Conservation (phyloP, 202 grass and related monocot species). For the Zoysia matrella region DNA sequence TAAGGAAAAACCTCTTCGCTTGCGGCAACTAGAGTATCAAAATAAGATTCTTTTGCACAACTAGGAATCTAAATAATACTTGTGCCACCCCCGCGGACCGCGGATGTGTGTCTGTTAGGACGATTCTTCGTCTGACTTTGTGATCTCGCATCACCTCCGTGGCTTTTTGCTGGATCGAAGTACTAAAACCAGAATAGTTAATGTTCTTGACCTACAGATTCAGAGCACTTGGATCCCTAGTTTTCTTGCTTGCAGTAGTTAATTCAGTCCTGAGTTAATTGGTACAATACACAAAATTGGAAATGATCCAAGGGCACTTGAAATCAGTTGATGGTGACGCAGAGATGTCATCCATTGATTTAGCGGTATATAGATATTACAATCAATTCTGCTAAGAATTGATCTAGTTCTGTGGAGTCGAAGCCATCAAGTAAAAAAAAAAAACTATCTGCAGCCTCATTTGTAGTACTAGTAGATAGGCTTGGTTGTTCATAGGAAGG, state of each 20-base stretch:
- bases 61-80: not conserved
- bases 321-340: not conserved
- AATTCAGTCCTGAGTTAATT: too few species aligned
- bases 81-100: conserved; percentile 3
- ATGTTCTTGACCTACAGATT: not conserved
- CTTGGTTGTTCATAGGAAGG: not conserved
- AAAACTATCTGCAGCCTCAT: not conserved
- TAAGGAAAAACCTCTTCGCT: too few species aligned
- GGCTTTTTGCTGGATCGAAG: conserved; percentile 8
- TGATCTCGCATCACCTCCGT: conserved; percentile 24
- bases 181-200: conserved; percentile 1
- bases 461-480: too few species aligned
- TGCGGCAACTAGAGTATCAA: too few species aligned
- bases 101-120: not conserved
- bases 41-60: too few species aligned
- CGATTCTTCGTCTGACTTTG: conserved; percentile 51
- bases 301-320: not conserved
- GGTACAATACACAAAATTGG: not conserved
- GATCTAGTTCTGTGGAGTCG: not conserved
- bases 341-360: not conserved
- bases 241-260: not conserved
- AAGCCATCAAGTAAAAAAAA: too few species aligned
- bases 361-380: not conserved
- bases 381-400: not conserved
- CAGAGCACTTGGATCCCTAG: conserved; percentile 7